Evolutionary conservation across 345 rosid species (phyloP), one percentile per base, ranked within the genome.

Genomic region (Camelina sativa): DNA sequence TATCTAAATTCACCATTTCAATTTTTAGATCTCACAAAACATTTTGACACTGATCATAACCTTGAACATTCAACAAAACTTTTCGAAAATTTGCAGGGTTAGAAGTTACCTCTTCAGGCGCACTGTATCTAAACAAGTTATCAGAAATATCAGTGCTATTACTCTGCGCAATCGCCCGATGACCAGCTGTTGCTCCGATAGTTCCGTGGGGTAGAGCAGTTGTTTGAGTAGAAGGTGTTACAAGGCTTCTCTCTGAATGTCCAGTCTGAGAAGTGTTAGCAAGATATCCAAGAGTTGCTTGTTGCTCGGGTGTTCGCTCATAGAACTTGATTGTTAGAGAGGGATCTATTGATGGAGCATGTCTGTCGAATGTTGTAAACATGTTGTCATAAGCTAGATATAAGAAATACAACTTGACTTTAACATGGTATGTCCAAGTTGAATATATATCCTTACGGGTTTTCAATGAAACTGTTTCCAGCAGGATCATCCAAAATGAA

Each of bases 391-490:
- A 37, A 70, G 15, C 23, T 23, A 10, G 30, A 16, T 25, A 25
- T 25, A 25, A 64, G 16, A 65, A 44, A 55, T 22, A 57, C n/a
- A 58, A 28, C 62, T 46, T 32, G 6, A 11, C n/a, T 35, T 16
- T 66, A 28, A 13, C 30, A 4, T 4, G 15, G 38, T 48, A 10
- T 25, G 28, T 62, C 22, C 9, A 62, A 62, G 16, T 34, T 61
- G 34, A 48, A 25, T 25, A 25, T 25, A 22, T 13, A 28, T 62
- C 25, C 96, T 90, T 87, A 94, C 97, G 85, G 98, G 66, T 91
- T 94, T 79, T 94, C 98, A 64, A 94, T 81, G 80, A 94, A 94
- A 85, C 98, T 87, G 83, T 94, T 94, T 72, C 98, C 98, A 61
- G 96, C 81, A 62, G 96, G 95, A 84, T 94, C 98, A 69, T 94